Percentiles rank a stretch among this genome's conserved stretches.
Evolutionary conservation across 2,329 filamentous ascomycete species (phyloP).

Genomic region (Penicillium polonicum): DNA sequence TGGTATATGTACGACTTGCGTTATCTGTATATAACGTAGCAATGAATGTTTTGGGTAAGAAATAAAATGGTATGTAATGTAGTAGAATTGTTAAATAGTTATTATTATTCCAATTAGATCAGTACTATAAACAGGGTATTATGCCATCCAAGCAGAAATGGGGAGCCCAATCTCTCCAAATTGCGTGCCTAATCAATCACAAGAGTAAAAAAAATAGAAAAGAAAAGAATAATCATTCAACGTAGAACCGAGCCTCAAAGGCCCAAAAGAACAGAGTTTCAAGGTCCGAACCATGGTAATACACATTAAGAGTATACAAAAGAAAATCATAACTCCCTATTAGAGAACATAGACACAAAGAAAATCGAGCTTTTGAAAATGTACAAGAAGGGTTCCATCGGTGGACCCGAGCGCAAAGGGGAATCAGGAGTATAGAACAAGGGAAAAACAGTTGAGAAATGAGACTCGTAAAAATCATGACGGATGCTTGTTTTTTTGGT

Average conservation of each 20-base stretch:
- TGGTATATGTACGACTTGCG: neutral
- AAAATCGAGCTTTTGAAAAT: conserved; percentile 20
- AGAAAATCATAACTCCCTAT: conserved; percentile 13
- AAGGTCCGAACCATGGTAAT: conserved; percentile 23
- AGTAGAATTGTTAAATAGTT: neutral
- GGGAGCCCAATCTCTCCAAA: neutral
- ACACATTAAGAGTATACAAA: conserved; percentile 29
- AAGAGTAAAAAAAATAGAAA: neutral
- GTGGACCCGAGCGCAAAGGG: conserved; percentile 10
- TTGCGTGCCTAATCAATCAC: neutral
- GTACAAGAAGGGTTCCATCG: conserved; percentile 17
- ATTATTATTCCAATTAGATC: neutral
- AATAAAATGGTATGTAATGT: neutral
- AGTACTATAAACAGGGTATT: conserved; percentile 2
- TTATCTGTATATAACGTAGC: neutral
- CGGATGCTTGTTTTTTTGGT: neutral
- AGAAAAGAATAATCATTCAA: neutral
- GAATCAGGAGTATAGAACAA: conserved; percentile 19
- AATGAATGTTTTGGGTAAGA: neutral
- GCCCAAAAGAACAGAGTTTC: conserved; percentile 14
- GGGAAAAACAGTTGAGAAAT: conserved; percentile 15
- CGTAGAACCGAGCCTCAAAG: neutral
- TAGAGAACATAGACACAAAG: conserved; percentile 5
- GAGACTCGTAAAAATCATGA: conserved; percentile 25
- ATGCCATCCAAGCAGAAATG: neutral